A percentile compares a stretch with the other conserved stretches of the same genome.
Conservation (phyloP, 2,329 filamentous ascomycete genomes). For the Neofusicoccum umdonicola region DNA sequence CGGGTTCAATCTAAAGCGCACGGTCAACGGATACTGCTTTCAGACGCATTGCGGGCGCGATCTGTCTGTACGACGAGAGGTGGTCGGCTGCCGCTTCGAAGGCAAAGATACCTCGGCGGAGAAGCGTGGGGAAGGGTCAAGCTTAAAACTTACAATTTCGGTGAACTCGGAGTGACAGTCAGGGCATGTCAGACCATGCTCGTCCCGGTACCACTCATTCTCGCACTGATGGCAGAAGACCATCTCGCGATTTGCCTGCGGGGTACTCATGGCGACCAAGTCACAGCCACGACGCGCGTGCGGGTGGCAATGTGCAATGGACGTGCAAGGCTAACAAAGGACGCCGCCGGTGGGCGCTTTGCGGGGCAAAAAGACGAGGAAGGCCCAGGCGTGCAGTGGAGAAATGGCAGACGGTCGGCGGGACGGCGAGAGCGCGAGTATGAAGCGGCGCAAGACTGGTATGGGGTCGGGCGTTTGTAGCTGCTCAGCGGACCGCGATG, state of each 20-base stretch:
- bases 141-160: slow-evolving; percentile 69
- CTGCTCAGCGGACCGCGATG: background rate
- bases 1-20: slow-evolving; percentile 34
- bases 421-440: background rate
- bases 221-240: slow-evolving; percentile 83
- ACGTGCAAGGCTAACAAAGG: slow-evolving; percentile 4
- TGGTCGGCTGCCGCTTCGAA: background rate
- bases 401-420: background rate
- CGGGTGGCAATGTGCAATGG: background rate
- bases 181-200: slow-evolving; percentile 70
- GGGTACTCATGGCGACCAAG: background rate
- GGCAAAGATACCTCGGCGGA: background rate
- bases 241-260: slow-evolving; percentile 52
- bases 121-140: slow-evolving; percentile 3
- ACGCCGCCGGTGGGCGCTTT: background rate
- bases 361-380: background rate
- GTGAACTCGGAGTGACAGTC: slow-evolving; percentile 74
- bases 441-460: background rate
- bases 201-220: slow-evolving; percentile 75
- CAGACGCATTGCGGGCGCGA: background rate
- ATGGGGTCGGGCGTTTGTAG: background rate
- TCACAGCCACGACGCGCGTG: slow-evolving; percentile 6
- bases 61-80: background rate
- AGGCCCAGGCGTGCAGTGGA: background rate
- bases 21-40: slow-evolving; percentile 22